Percentiles rank a stretch among this genome's conserved stretches.
These are phyloP conservation scores for Nicotiana rustica DNA, from an alignment of 305 asterid genomes.

Conservation along the genomic window DNA sequence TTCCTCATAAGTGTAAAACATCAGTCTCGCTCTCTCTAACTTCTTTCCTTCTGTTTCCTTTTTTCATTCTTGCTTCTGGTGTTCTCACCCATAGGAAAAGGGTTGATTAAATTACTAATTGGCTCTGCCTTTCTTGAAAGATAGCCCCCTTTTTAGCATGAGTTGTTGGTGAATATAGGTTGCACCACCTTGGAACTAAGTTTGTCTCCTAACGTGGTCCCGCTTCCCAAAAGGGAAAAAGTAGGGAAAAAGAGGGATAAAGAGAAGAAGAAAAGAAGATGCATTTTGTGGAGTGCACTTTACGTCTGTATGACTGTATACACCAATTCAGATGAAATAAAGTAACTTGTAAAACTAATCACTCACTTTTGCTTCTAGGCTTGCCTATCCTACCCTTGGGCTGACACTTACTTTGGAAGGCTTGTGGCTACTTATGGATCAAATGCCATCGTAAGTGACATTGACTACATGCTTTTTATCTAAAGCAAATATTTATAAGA, in stretches of 20 bases:
- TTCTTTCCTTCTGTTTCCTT: slow-evolving; percentile 7
- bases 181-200: slow-evolving; percentile 1
- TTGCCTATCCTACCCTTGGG: slow-evolving; percentile 53
- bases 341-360: slow-evolving; percentile 26
- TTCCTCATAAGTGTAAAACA: background rate
- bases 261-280: background rate
- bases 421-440: slow-evolving; percentile 58
- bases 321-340: background rate
- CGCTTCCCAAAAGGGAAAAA: background rate
- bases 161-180: slow-evolving; percentile 25
- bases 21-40: background rate
- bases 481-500: slow-evolving; percentile 1
- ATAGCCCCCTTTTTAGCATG: background rate
- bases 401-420: slow-evolving; percentile 60
- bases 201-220: background rate
- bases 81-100: background rate
- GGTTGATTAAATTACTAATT: background rate
- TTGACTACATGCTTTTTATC: background rate
- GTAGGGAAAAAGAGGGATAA: background rate
- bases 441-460: slow-evolving; percentile 58
- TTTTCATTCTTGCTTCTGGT: slow-evolving; percentile 14
- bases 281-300: slow-evolving; percentile 13
- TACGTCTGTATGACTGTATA: background rate
- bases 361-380: slow-evolving; percentile 51
- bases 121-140: background rate